These are phyloP conservation scores for Cyberlindnera suaveolens DNA, from an alignment of 805 yeast genomes.

Conservation along the genomic window DNA sequence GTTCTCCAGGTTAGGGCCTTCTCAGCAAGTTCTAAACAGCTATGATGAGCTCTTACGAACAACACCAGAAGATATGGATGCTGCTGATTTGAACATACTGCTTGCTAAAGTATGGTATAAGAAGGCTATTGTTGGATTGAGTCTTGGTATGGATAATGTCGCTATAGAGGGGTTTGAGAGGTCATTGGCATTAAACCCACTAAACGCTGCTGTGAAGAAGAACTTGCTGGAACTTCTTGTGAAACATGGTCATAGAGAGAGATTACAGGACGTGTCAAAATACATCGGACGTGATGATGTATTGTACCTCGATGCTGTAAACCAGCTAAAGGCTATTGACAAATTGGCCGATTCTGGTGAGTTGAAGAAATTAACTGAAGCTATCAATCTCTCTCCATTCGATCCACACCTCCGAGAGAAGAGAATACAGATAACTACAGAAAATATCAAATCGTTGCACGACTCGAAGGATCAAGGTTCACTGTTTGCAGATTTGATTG, in stretches of 20 bases:
- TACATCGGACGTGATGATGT: slow-evolving; percentile 8
- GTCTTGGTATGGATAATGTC: slow-evolving; percentile 44
- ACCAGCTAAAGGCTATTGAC: slow-evolving; percentile 14
- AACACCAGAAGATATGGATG: slow-evolving; percentile 2
- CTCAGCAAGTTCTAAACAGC: slow-evolving; percentile 13
- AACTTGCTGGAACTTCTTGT: slow-evolving; percentile 43
- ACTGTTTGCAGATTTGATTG: slow-evolving; percentile 17
- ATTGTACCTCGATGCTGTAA: slow-evolving; percentile 11
- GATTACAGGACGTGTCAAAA: slow-evolving; percentile 16
- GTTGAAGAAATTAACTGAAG: slow-evolving; percentile 26
- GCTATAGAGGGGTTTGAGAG: slow-evolving; percentile 48
- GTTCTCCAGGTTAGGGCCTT: slow-evolving; percentile 15
- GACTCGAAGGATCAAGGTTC: slow-evolving; percentile 16
- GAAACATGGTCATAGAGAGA: slow-evolving; percentile 45
- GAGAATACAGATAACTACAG: slow-evolving; percentile 27
- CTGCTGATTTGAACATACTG: slow-evolving; percentile 3
- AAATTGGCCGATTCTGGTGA: slow-evolving; percentile 23
- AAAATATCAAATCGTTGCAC: slow-evolving; percentile 9
- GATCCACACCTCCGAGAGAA: slow-evolving; percentile 29
- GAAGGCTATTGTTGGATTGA: slow-evolving; percentile 54
- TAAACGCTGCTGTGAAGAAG: slow-evolving; percentile 40
- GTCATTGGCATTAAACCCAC: slow-evolving; percentile 37
- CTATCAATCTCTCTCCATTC: slow-evolving; percentile 38
- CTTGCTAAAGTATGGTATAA: slow-evolving; percentile 47
- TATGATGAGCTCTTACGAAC: slow-evolving; percentile 17